A percentile compares a stretch with the other conserved stretches of the same genome.
phyloP scores from a whole-genome alignment of 139 green algal genomes.

The Chlorella sp. region DNA sequence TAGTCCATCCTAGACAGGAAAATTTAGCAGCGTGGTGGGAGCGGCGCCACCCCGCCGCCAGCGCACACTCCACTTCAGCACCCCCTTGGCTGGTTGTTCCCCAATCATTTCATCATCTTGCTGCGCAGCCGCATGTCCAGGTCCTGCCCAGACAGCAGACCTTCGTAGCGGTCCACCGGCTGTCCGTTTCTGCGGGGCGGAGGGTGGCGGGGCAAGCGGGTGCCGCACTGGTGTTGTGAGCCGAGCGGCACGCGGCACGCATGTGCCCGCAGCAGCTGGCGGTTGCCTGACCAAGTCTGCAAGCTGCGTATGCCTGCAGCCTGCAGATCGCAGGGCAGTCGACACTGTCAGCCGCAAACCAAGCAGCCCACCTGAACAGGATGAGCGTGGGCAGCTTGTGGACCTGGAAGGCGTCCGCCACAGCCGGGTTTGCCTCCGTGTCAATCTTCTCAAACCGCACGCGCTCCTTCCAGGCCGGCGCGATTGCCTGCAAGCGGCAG shows the following conservation, averaged over 20 bases:
- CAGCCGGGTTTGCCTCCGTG: not conserved
- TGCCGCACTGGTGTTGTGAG: not conserved
- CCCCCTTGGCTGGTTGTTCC: too few relatives aligned
- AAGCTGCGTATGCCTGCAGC: too few relatives aligned
- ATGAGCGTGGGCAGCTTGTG: constrained; percentile 5
- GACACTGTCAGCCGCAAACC: not conserved
- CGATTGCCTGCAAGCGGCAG: not conserved
- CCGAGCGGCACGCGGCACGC: not conserved
- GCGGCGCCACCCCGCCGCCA: too few relatives aligned
- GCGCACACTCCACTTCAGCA: too few relatives aligned
- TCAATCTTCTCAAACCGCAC: not conserved
- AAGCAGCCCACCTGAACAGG: not conserved
- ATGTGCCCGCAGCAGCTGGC: too few relatives aligned
- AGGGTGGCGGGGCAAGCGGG: not conserved
- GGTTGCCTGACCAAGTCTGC: too few relatives aligned
- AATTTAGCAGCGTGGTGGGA: too few relatives aligned
- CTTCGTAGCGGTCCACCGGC: not conserved
- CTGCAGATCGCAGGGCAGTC: not conserved
- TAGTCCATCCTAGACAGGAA: too few relatives aligned
- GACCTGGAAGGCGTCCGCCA: not conserved
- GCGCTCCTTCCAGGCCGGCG: too few relatives aligned
- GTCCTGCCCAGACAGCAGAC: not conserved
- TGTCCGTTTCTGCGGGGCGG: not conserved
- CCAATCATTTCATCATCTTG: too few relatives aligned
- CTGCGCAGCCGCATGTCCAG: constrained; percentile 8